These are phyloP conservation scores for Striga hermonthica DNA, from an alignment of 305 asterid genomes.

Conservation along the genomic window DNA sequence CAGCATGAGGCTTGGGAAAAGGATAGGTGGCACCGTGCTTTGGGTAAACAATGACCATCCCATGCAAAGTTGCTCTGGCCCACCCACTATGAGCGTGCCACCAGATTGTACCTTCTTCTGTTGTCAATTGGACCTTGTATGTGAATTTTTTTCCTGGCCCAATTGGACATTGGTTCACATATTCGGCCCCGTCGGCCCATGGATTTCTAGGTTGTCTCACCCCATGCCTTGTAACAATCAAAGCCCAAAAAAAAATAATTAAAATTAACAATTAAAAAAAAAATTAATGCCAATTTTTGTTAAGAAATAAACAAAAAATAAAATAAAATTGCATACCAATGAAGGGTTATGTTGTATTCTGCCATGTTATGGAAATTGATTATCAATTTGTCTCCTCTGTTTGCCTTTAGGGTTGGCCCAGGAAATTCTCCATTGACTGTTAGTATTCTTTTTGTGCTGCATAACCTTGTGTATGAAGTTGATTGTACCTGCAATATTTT, in stretches of 20 bases:
- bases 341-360: constrained; percentile 54
- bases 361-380: constrained; percentile 42
- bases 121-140: constrained; percentile 33
- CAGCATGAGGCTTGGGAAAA: constrained; percentile 39
- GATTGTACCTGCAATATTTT: constrained; percentile 36
- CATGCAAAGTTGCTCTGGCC: constrained; percentile 53
- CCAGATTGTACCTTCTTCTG: constrained; percentile 51
- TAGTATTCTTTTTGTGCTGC: constrained; percentile 54
- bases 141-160: constrained; percentile 39
- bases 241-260: neutral
- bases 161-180: constrained; percentile 45
- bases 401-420: constrained; percentile 47
- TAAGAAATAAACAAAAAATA: too few relatives aligned
- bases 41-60: constrained; percentile 41
- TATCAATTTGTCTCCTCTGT: constrained; percentile 45
- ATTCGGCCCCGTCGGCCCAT: constrained; percentile 49
- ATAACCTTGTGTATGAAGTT: constrained; percentile 43
- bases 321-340: constrained; percentile 40
- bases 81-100: constrained; percentile 57
- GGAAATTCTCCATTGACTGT: constrained; percentile 67
- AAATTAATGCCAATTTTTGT: neutral
- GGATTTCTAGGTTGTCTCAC: constrained; percentile 41
- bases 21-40: constrained; percentile 31
- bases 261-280: neutral
- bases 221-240: constrained; percentile 42